Percentiles rank a stretch among this genome's conserved stretches.
phyloP scores from a whole-genome alignment of 345 rosid species.

The Sonneratia caseolaris region DNA sequence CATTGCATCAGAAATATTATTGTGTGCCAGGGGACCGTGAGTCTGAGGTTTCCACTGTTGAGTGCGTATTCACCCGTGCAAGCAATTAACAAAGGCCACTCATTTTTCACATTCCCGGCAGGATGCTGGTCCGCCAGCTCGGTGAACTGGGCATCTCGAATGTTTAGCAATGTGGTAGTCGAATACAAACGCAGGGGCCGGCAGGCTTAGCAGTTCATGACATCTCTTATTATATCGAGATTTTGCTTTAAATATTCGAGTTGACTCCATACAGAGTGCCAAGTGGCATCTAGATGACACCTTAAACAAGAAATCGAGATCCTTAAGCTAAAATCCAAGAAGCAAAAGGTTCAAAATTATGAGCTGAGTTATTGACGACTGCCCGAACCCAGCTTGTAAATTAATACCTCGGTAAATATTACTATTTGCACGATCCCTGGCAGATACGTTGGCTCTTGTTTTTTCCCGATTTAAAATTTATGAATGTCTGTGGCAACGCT shows the following conservation, averaged over 20 bases:
- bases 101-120: not conserved
- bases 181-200: not conserved
- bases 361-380: not conserved
- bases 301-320: not conserved
- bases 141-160: no score
- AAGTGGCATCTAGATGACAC: not conserved
- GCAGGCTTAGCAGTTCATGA: not conserved
- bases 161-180: no score
- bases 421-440: not conserved
- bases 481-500: no score
- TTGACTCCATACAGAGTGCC: not conserved
- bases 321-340: not conserved
- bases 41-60: not conserved
- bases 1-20: not conserved
- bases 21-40: not conserved
- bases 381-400: not conserved
- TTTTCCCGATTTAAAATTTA: not conserved
- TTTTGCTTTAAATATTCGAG: not conserved
- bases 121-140: not conserved
- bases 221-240: not conserved
- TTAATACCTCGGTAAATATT: not conserved
- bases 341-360: not conserved
- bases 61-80: no score
- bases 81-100: not conserved
- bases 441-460: not conserved